These are phyloP conservation scores for Nitzschia sp. DNA, from an alignment of 108 stramenopile species.

Conservation along the genomic window DNA sequence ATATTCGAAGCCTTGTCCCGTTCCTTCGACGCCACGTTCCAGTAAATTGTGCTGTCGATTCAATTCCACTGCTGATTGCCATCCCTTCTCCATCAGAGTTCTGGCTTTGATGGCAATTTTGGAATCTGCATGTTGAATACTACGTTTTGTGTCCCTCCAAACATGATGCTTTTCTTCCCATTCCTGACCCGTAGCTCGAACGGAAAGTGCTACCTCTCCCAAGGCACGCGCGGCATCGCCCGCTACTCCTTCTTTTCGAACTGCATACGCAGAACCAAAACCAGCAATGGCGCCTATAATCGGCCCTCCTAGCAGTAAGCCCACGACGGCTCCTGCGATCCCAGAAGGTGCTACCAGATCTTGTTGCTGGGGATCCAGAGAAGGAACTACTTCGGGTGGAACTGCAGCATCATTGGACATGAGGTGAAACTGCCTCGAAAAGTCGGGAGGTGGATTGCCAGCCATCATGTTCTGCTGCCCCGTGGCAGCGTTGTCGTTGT, in stretches of 20 bases:
- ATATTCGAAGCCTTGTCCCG: constrained; percentile 27
- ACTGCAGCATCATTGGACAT: too few species aligned
- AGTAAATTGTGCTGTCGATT: constrained; percentile 19
- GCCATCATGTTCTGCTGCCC: too few species aligned
- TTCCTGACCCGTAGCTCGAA: constrained; percentile 43
- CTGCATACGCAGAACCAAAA: constrained; percentile 42
- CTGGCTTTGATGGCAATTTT: background rate
- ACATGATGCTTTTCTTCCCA: constrained; percentile 68
- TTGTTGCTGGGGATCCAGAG: background rate
- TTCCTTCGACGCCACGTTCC: constrained; percentile 31
- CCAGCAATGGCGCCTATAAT: constrained; percentile 26
- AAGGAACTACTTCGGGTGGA: too few species aligned
- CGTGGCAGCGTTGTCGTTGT: too few species aligned
- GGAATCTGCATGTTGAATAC: constrained; percentile 7
- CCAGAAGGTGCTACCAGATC: constrained; percentile 25
- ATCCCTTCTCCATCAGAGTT: background rate
- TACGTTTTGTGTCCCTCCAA: constrained; percentile 32
- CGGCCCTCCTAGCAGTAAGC: constrained; percentile 38
- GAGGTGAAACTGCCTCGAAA: too few species aligned
- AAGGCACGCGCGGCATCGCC: constrained; percentile 37
- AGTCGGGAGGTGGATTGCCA: too few species aligned
- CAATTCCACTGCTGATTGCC: constrained; percentile 7
- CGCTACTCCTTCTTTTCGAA: constrained; percentile 22
- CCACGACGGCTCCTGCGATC: constrained; percentile 28
- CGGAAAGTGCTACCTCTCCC: constrained; percentile 32